Evolutionary conservation across 208 protist genomes (phyloP), one percentile per base, ranked within the genome.

Genomic region (Dictyostelium gargantuum): DNA sequence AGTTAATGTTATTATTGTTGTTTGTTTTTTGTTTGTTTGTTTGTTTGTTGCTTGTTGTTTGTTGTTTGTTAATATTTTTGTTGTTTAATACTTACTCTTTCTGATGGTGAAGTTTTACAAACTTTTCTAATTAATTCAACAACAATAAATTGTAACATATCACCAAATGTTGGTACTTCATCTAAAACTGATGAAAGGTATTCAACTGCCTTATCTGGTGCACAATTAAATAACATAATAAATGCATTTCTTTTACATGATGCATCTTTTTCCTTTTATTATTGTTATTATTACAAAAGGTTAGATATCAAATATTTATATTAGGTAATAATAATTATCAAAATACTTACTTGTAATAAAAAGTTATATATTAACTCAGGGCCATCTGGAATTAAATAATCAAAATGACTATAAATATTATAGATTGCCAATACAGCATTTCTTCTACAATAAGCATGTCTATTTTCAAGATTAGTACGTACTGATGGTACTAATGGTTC

Each of bases 401-500:
- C 97, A 92, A 98, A 99, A 81, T 94, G 94, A 58, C 95, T 94
- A 94, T 98, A 99, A 89, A 99, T 98, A 80, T 95, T 95, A 93
- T 98, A 98, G 40, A 99, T 96, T 29, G 98, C 97, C 21, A 99
- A 95, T 35, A 99, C 98, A 11, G 99, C 99, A 97, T 99, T 99
- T 85, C 98, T 97, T 38, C 98, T 98, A 21, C 99, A 99, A 92
- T 99, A 99, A 26, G 98, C 96, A 58, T 98, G 97, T 48, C 97
- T 95, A 46, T 94, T 40, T 63, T 98, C 98, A 4, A 99, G 95
- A 96, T 99, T 99, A 82, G 96, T 92, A 61, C 97, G 95, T 26
- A 99, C 96, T 26, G 97, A 94, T 4, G 98, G 97, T 66, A 99
- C 96, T 29, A 99, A 97, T n/a, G 98, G 98, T 94, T 99, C 98